phyloP scores from a whole-genome alignment of 495 filamentous ascomycete species.

The Penicillium cataractarum region DNA sequence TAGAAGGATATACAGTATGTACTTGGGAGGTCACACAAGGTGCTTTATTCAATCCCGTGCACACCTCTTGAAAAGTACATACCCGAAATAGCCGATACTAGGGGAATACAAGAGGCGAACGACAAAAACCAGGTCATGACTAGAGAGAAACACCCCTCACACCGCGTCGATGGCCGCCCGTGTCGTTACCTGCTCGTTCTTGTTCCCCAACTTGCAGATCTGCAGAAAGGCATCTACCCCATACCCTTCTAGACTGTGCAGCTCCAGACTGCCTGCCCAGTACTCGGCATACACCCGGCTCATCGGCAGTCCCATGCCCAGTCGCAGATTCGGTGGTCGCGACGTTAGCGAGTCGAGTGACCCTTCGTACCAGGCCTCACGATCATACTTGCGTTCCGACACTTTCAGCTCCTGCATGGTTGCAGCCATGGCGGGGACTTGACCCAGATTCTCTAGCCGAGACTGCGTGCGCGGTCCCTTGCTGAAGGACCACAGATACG shows the following conservation, averaged over 20 bases:
- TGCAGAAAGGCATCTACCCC: conserved; percentile 98
- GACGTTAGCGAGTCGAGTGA: conserved; percentile 79
- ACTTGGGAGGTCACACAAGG: conserved; percentile 3
- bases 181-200: conserved; percentile 94
- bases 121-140: neutral
- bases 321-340: conserved; percentile 80
- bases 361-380: conserved; percentile 51
- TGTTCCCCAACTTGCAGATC: conserved; percentile 96
- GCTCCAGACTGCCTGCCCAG: conserved; percentile 91
- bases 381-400: conserved; percentile 35
- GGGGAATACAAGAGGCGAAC: neutral
- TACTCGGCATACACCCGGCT: conserved; percentile 97
- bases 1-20: neutral
- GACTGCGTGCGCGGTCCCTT: conserved; percentile 79
- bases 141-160: conserved; percentile 40
- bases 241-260: conserved; percentile 94
- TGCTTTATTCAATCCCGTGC: neutral
- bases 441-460: conserved; percentile 77
- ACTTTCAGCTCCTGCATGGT: conserved; percentile 84
- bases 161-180: conserved; percentile 88
- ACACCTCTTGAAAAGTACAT: neutral
- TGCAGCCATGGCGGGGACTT: conserved; percentile 90
- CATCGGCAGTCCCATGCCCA: conserved; percentile 94
- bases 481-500: conserved; percentile 93
- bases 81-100: neutral